Evolutionary conservation across 805 yeast genomes (phyloP).

Genomic region (Spathaspora hagerdaliae): DNA sequence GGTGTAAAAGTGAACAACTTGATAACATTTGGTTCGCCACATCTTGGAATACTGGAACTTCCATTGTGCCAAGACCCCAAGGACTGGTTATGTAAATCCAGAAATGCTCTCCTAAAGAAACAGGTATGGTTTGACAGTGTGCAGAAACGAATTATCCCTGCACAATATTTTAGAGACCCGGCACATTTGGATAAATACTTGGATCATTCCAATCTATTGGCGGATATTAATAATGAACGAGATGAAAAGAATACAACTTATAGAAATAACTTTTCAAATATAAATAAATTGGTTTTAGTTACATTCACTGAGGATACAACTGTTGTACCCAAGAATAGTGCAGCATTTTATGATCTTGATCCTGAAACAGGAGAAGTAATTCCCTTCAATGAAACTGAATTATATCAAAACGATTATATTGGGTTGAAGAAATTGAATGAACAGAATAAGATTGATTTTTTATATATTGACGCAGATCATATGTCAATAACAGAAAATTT

Average conservation of each 20-base stretch:
- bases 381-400: slow-evolving; percentile 44
- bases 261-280: slow-evolving; percentile 33
- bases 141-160: slow-evolving; percentile 60
- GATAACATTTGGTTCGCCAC: slow-evolving; percentile 80
- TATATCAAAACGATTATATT: slow-evolving; percentile 52
- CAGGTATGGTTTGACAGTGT: slow-evolving; percentile 59
- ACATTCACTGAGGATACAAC: slow-evolving; percentile 62
- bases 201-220: slow-evolving; percentile 54
- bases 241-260: slow-evolving; percentile 35
- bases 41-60: slow-evolving; percentile 67
- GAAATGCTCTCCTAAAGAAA: slow-evolving; percentile 50
- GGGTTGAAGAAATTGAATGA: slow-evolving; percentile 53
- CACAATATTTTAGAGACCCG: slow-evolving; percentile 73
- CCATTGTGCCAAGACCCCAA: slow-evolving; percentile 49
- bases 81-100: slow-evolving; percentile 57
- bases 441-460: slow-evolving; percentile 43
- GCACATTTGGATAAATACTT: slow-evolving; percentile 50
- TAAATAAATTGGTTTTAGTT: slow-evolving; percentile 57
- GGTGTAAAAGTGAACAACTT: slow-evolving; percentile 40
- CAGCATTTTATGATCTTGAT: slow-evolving; percentile 60
- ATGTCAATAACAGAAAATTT: slow-evolving; percentile 59
- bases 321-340: slow-evolving; percentile 67
- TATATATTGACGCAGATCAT: slow-evolving; percentile 54
- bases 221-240: slow-evolving; percentile 63
- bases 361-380: slow-evolving; percentile 36